phyloP scores from a whole-genome alignment of 2,329 filamentous ascomycete species.

The Venturia nashicola region DNA sequence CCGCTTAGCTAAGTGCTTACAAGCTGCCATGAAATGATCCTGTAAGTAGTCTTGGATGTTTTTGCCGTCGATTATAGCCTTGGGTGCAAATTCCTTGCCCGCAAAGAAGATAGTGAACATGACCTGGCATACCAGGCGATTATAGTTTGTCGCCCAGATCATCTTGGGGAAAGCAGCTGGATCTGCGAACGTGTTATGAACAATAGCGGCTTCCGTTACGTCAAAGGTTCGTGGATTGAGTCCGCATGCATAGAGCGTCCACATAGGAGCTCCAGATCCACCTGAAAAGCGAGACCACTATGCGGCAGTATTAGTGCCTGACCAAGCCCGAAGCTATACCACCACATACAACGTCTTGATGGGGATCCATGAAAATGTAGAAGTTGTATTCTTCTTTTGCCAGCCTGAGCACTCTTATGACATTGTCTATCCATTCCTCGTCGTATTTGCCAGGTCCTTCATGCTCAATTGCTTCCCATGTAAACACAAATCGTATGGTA shows the following conservation, averaged over 20 bases:
- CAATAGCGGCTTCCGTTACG: slow-evolving; percentile 78
- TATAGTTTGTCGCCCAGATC: slow-evolving; percentile 99
- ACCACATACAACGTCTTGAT: slow-evolving; percentile 78
- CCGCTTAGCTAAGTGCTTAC: slow-evolving; percentile 65
- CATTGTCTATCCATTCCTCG: slow-evolving; percentile 85
- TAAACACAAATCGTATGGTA: slow-evolving; percentile 91
- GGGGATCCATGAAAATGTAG: slow-evolving; percentile 96
- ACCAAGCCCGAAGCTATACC: background rate
- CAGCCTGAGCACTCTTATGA: slow-evolving; percentile 68
- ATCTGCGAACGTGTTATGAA: slow-evolving; percentile 86
- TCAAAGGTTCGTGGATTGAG: slow-evolving; percentile 78
- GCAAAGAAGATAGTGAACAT: slow-evolving; percentile 94
- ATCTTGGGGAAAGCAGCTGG: slow-evolving; percentile 88
- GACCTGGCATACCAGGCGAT: slow-evolving; percentile 70
- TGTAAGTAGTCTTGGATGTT: slow-evolving; percentile 97
- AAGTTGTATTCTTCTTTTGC: slow-evolving; percentile 78
- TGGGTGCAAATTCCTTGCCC: slow-evolving; percentile 83
- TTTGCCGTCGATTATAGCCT: slow-evolving; percentile 84
- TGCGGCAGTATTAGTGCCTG: slow-evolving; percentile 2
- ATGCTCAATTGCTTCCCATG: slow-evolving; percentile 97
- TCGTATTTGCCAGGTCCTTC: slow-evolving; percentile 85
- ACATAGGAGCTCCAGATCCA: slow-evolving; percentile 91
- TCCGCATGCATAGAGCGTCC: slow-evolving; percentile 92
- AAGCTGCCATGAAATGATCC: slow-evolving; percentile 70
- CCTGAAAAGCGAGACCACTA: slow-evolving; percentile 91